Percentiles rank a stretch among this genome's conserved stretches.
Evolutionary conservation across 371 early-diverging fungal genomes (phyloP).

Genomic region (Funneliformis caledonium): DNA sequence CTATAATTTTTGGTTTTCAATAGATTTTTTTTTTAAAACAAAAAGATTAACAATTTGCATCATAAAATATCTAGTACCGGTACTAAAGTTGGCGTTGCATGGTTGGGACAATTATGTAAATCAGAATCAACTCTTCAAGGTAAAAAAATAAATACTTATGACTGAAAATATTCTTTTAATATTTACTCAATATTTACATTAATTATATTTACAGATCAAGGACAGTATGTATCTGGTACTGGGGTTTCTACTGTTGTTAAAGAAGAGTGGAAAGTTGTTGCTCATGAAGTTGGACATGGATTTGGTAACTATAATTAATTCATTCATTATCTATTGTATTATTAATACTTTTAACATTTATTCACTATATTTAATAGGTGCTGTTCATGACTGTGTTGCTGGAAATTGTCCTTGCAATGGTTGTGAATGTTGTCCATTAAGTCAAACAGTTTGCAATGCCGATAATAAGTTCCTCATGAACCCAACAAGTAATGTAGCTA

Average conservation of each 20-base stretch:
- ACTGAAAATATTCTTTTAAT: constrained; percentile 15
- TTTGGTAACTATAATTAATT: constrained; percentile 62
- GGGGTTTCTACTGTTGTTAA: constrained; percentile 86
- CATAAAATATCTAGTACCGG: constrained; percentile 58
- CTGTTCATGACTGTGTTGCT: constrained; percentile 67
- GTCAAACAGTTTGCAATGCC: constrained; percentile 73
- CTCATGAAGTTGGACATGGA: constrained; percentile 94
- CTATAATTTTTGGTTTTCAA: constrained; percentile 12
- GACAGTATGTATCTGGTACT: constrained; percentile 70
- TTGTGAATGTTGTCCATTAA: constrained; percentile 75
- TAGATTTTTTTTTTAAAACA: background rate
- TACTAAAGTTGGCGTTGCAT: constrained; percentile 91
- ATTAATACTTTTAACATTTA: constrained; percentile 50
- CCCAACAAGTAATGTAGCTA: constrained; percentile 75
- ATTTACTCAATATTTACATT: constrained; percentile 29
- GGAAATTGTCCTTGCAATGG: constrained; percentile 60
- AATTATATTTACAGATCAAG: background rate
- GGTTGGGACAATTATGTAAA: constrained; percentile 83
- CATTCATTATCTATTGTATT: constrained; percentile 15
- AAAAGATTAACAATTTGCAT: background rate
- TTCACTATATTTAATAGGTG: constrained; percentile 5
- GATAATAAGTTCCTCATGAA: constrained; percentile 80
- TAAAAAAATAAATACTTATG: constrained; percentile 43
- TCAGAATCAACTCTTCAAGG: constrained; percentile 53
- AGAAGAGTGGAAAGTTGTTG: constrained; percentile 94